These are phyloP conservation scores for Xylaria intraflava DNA, from an alignment of 495 filamentous ascomycete genomes.

Conservation along the genomic window DNA sequence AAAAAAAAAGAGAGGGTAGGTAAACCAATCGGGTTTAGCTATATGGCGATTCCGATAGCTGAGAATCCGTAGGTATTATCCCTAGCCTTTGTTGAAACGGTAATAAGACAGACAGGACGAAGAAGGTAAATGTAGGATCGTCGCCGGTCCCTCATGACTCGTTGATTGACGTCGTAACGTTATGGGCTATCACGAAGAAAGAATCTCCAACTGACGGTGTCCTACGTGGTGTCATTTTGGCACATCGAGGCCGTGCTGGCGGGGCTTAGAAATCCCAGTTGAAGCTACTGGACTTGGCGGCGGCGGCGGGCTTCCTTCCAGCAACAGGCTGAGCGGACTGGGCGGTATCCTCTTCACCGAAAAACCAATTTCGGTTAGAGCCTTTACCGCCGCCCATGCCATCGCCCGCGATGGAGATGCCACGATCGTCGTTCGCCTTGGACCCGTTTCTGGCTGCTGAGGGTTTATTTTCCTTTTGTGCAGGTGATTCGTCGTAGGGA, in stretches of 20 bases:
- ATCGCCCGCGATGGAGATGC: conserved; percentile 58
- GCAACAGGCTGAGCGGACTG: conserved; percentile 22
- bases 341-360: conserved; percentile 49
- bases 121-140: neutral
- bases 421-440: conserved; percentile 27
- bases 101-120: neutral
- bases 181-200: conserved; percentile 5
- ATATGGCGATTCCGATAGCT: too few species aligned
- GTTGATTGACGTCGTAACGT: conserved; percentile 26
- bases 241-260: conserved; percentile 28
- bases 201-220: neutral
- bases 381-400: conserved; percentile 70
- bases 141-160: conserved; percentile 23
- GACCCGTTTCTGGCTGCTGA: conserved; percentile 24
- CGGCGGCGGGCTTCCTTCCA: conserved; percentile 29
- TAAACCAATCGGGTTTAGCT: too few species aligned
- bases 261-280: conserved; percentile 50
- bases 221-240: conserved; percentile 10
- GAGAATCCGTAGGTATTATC: neutral
- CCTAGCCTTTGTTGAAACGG: neutral
- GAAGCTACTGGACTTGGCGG: conserved; percentile 33
- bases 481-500: conserved; percentile 55
- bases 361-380: conserved; percentile 51
- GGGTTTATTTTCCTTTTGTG: conserved; percentile 40
- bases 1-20: too few species aligned